phyloP scores from a whole-genome alignment of 169 alveolate genomes.

The Eimeria zaria region DNA sequence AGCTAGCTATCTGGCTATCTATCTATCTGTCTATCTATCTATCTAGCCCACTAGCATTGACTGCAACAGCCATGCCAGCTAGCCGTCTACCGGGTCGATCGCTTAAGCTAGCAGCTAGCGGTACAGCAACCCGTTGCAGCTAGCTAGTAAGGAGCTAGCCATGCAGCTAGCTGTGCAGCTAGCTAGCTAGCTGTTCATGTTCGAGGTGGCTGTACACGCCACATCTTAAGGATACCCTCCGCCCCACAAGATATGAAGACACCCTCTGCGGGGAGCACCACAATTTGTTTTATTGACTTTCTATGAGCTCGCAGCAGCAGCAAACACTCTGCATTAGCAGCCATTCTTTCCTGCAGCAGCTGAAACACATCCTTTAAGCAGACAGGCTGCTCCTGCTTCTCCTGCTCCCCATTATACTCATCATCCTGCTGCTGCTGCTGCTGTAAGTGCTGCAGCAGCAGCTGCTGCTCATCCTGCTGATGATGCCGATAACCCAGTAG shows the following conservation, averaged over 20 bases:
- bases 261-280: background rate
- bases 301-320: conserved; percentile 71
- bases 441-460: conserved; percentile 57
- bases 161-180: background rate
- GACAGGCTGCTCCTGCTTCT: conserved; percentile 28
- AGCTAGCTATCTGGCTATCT: conserved; percentile 2
- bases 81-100: background rate
- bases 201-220: conserved; percentile 10
- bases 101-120: too few species aligned
- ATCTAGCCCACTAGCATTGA: conserved; percentile 1
- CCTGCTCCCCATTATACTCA: conserved; percentile 1
- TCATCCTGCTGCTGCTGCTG: conserved; percentile 13
- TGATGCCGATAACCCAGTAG: background rate
- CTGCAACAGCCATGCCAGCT: background rate
- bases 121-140: too few species aligned
- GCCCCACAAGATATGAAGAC: conserved; percentile 48
- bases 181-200: conserved; percentile 8
- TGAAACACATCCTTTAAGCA: background rate
- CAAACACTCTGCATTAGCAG: conserved; percentile 52
- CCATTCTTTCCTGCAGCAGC: conserved; percentile 36
- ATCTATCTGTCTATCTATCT: background rate
- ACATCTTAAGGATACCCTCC: conserved; percentile 35
- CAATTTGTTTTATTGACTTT: too few species aligned
- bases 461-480: background rate
- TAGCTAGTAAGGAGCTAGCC: conserved; percentile 1